Evolutionary conservation across 106 monocot genomes (phyloP).

Genomic region (Dioscorea alata): DNA sequence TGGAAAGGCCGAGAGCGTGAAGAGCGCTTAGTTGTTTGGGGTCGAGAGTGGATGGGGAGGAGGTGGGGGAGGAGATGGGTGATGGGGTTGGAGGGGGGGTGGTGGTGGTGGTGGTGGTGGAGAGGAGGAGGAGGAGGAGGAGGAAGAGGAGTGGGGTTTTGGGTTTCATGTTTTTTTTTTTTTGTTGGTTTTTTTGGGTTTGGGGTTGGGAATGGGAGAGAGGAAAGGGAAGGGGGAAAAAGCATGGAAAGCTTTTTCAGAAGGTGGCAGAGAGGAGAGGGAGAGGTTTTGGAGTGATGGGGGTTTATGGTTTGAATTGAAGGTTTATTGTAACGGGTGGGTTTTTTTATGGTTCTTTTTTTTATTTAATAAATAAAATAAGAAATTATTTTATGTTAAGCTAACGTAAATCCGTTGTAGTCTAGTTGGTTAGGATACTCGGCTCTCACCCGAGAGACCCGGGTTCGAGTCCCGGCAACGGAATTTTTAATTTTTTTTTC

Average conservation of each 20-base stretch:
- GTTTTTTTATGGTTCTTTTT: no score
- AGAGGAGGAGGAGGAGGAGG: background rate
- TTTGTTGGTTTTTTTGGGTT: no score
- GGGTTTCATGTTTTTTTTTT: background rate
- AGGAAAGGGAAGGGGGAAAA: background rate
- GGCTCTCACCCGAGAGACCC: constrained; percentile 65
- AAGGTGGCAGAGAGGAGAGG: background rate
- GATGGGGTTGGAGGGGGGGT: background rate
- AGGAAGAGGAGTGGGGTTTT: constrained; percentile 1
- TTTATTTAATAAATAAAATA: no score
- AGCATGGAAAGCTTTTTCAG: no score
- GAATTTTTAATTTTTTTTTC: constrained; percentile 10
- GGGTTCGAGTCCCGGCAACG: constrained; percentile 53
- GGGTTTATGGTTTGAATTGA: background rate
- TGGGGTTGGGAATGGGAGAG: background rate
- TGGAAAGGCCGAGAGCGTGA: constrained; percentile 39
- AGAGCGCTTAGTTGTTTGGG: constrained; percentile 58
- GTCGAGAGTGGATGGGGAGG: constrained; percentile 30
- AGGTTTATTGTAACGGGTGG: no score
- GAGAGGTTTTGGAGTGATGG: background rate
- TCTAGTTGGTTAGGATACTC: constrained; percentile 66
- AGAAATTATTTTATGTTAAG: no score
- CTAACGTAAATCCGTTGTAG: constrained; percentile 26
- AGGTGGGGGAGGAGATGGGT: background rate
- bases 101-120: background rate